Evolutionary conservation across 208 protist genomes (phyloP).

Genomic region (Leishmania braziliensis): DNA sequence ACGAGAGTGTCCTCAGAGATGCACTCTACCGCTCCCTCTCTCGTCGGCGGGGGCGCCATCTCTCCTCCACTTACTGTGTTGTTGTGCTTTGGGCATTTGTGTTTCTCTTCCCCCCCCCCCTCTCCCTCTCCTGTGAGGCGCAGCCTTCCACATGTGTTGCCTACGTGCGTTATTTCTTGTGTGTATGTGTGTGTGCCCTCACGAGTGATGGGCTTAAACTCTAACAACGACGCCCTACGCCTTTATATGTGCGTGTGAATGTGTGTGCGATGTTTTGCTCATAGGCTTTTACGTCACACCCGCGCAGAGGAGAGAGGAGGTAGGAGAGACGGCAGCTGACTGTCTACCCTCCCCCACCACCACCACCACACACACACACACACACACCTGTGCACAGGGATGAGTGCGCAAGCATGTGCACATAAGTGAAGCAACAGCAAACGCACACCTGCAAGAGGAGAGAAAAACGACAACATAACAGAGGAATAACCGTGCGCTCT

Average conservation of each 20-base stretch:
- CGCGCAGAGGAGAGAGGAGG: not conserved
- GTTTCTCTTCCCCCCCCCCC: not conserved
- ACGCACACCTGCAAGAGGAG: not conserved
- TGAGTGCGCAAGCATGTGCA: not conserved
- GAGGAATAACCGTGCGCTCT: not conserved
- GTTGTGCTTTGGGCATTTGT: not conserved
- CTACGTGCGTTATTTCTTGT: not conserved
- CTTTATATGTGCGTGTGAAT: no score
- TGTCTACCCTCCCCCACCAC: not conserved
- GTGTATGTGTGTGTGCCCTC: not conserved
- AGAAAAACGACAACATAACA: not conserved
- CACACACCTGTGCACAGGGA: not conserved
- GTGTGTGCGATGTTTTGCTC: no score
- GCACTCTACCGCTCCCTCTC: not conserved
- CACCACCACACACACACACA: no score
- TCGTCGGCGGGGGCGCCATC: no score
- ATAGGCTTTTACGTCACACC: not conserved
- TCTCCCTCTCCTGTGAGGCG: not conserved
- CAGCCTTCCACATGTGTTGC: not conserved
- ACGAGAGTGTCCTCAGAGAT: not conserved
- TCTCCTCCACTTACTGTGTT: not conserved
- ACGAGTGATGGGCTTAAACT: not conserved
- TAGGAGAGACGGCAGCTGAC: not conserved
- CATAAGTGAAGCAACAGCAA: not conserved
- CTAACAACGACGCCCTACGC: no score